phyloP scores from a whole-genome alignment of 345 rosid species.

The Hypericum perforatum region DNA sequence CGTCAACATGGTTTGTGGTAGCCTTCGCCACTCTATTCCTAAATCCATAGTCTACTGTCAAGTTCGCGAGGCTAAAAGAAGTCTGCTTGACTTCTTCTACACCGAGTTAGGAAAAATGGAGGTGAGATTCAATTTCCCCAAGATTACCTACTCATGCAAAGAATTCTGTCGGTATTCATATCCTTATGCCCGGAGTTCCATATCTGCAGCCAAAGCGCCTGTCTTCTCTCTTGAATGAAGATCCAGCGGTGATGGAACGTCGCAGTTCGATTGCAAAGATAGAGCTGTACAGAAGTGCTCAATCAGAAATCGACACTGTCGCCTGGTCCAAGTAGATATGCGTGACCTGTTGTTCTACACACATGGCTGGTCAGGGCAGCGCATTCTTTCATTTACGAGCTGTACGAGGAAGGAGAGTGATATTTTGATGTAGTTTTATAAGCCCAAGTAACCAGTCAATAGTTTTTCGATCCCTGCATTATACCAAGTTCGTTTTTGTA shows the following conservation, averaged over 20 bases:
- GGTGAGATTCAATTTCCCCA: slow-evolving; percentile 24
- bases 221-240: slow-evolving; percentile 81
- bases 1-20: slow-evolving; percentile 85
- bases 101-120: slow-evolving; percentile 89
- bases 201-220: slow-evolving; percentile 67
- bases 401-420: too few relatives aligned
- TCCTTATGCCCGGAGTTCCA: too few relatives aligned
- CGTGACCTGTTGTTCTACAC: not conserved
- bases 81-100: slow-evolving; percentile 90
- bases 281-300: slow-evolving; percentile 89
- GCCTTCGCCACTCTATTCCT: slow-evolving; percentile 83
- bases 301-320: slow-evolving; percentile 79
- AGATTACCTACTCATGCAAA: too few relatives aligned
- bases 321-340: slow-evolving; percentile 82
- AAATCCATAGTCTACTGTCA: slow-evolving; percentile 91
- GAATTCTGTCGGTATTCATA: too few relatives aligned
- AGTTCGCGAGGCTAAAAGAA: slow-evolving; percentile 95
- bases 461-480: too few relatives aligned
- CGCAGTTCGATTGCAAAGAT: slow-evolving; percentile 73
- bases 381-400: slow-evolving; percentile 25
- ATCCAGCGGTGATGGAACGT: slow-evolving; percentile 97
- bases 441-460: too few relatives aligned
- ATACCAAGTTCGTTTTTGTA: too few relatives aligned
- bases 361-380: slow-evolving; percentile 2
- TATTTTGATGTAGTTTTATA: too few relatives aligned